Conservation (phyloP, 1,139 yeast species). For the Taiozyma sp. region DNA sequence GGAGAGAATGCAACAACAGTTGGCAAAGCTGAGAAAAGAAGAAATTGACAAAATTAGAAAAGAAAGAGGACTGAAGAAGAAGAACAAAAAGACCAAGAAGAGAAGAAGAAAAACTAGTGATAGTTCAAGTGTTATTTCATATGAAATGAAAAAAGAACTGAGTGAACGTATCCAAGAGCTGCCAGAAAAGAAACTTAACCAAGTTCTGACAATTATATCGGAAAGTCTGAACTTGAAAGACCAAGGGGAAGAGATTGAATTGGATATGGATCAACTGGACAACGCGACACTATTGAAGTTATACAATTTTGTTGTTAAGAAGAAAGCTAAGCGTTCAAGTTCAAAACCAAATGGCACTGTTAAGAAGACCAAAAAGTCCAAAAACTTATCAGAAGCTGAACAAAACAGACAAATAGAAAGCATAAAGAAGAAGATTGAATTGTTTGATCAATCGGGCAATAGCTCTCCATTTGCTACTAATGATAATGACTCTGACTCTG, state of each 20-base stretch:
- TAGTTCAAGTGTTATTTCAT: slow-evolving; percentile 54
- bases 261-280: slow-evolving; percentile 92
- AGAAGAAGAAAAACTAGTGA: slow-evolving; percentile 25
- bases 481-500: slow-evolving; percentile 34
- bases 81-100: slow-evolving; percentile 20
- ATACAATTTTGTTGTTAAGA: slow-evolving; percentile 47
- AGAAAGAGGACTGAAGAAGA: slow-evolving; percentile 31
- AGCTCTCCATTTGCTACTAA: slow-evolving; percentile 24
- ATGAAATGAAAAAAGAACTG: slow-evolving; percentile 95
- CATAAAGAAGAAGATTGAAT: slow-evolving; percentile 76
- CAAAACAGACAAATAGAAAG: slow-evolving; percentile 79
- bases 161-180: slow-evolving; percentile 76
- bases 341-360: slow-evolving; percentile 7
- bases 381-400: slow-evolving; percentile 55
- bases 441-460: slow-evolving; percentile 48
- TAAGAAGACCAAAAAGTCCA: slow-evolving; percentile 29
- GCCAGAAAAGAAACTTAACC: slow-evolving; percentile 77
- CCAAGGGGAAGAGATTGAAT: slow-evolving; percentile 81
- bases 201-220: slow-evolving; percentile 80
- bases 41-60: slow-evolving; percentile 56
- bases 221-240: slow-evolving; percentile 81
- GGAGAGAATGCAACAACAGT: slow-evolving; percentile 78
- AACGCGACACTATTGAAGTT: slow-evolving; percentile 78
- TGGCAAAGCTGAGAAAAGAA: slow-evolving; percentile 75
- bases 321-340: slow-evolving; percentile 16